Evolutionary conservation across 192 early-diverging fungal genomes (phyloP), one percentile per base, ranked within the genome.

Genomic region (Tieghemiomyces parasiticus): DNA sequence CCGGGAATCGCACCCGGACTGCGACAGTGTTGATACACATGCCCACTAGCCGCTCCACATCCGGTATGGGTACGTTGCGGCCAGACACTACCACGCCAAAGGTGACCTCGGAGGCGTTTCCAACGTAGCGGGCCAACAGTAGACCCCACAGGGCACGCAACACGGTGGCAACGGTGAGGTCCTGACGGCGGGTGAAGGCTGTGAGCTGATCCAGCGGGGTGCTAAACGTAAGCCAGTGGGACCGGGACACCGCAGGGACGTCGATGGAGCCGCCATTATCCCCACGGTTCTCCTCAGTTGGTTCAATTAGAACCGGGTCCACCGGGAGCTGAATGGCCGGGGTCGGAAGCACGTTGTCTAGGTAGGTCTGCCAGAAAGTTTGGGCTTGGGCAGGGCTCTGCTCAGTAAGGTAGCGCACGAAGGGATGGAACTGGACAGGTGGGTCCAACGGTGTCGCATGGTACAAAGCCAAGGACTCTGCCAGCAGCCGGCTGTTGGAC

Each of bases 271-370:
- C n/a, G n/a, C n/a, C n/a, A n/a, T n/a, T n/a, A n/a, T n/a, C n/a
- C n/a, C n/a, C n/a, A n/a, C n/a, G n/a, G n/a, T n/a, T n/a, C n/a
- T n/a, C n/a, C n/a, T n/a, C n/a, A n/a, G n/a, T n/a, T n/a, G n/a
- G n/a, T n/a, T n/a, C n/a, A n/a, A n/a, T n/a, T n/a, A n/a, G n/a
- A n/a, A n/a, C n/a, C n/a, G n/a, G n/a, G n/a, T n/a, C n/a, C n/a
- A n/a, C n/a, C 8, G 55, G 55, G 13, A 58, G 55, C 34, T n/a
- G 35, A 12, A 58, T 38, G 6, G 55, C 35, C 1, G 55, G 55
- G 22, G 55, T 58, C 33, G 55, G 55, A 20, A 35, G 16, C 4
- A 35, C 55, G 20, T 35, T 6, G 22, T 34, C 32, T 16, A 58
- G 35, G 13, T 31, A 22, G 13, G 16, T 16, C 24, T 58, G 55